Evolutionary conservation across 805 yeast species (phyloP).

Genomic region (Hanseniaspora taiwanica): DNA sequence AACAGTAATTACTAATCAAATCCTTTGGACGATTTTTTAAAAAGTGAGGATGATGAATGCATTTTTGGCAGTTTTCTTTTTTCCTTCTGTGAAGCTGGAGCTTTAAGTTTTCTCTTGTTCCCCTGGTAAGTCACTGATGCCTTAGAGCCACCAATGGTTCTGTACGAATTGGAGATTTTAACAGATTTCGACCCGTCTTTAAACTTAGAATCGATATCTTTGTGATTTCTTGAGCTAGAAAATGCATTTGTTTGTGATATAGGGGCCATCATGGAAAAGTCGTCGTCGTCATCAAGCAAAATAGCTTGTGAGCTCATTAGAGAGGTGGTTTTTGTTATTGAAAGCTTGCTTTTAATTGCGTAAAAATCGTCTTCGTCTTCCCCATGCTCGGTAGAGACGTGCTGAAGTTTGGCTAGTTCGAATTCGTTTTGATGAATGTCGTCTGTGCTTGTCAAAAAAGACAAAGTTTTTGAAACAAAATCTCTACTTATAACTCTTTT

Average conservation of each 20-base stretch:
- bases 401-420: slow-evolving; percentile 15
- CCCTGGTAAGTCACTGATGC: slow-evolving; percentile 48
- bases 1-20: too few relatives aligned
- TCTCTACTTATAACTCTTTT: slow-evolving; percentile 35
- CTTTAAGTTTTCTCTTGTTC: slow-evolving; percentile 20
- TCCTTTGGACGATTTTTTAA: not conserved
- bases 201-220: slow-evolving; percentile 26
- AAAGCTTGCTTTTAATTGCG: slow-evolving; percentile 1
- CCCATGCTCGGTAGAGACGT: slow-evolving; percentile 24
- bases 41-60: not conserved
- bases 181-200: slow-evolving; percentile 34
- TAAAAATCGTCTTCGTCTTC: slow-evolving; percentile 29
- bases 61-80: not conserved
- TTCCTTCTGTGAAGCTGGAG: slow-evolving; percentile 12
- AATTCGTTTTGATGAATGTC: slow-evolving; percentile 20
- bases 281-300: slow-evolving; percentile 12
- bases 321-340: not conserved
- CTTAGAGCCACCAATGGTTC: slow-evolving; percentile 39
- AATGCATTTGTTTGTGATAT: slow-evolving; percentile 20
- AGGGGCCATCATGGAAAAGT: slow-evolving; percentile 24
- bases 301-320: not conserved
- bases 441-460: slow-evolving; percentile 32
- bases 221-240: slow-evolving; percentile 29
- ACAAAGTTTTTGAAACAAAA: slow-evolving; percentile 42
- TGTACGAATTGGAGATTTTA: slow-evolving; percentile 39